Evolutionary conservation across 805 yeast species (phyloP).

Genomic region (Candida krabiensis): DNA sequence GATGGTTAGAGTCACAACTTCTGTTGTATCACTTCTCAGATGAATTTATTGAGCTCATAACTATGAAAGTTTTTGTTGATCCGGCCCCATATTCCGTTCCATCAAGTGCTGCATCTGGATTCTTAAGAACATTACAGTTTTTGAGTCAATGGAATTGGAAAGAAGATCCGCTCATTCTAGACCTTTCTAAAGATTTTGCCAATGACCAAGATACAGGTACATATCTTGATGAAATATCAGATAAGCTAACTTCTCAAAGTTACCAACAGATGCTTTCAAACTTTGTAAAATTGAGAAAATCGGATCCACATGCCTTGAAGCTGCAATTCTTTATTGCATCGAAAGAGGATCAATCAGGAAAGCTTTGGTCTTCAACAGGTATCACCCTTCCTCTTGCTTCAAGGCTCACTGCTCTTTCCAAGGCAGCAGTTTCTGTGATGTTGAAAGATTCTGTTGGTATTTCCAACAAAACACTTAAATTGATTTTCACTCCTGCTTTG

Average conservation of each 20-base stretch:
- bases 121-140: slow-evolving; percentile 68
- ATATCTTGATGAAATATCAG: slow-evolving; percentile 49
- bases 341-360: slow-evolving; percentile 83
- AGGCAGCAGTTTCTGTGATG: slow-evolving; percentile 64
- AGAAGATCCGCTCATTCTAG: slow-evolving; percentile 80
- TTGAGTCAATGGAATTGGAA: slow-evolving; percentile 93
- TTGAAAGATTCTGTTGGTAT: slow-evolving; percentile 34
- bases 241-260: slow-evolving; percentile 59
- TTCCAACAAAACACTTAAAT: slow-evolving; percentile 40
- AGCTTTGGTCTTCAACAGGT: slow-evolving; percentile 56
- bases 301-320: slow-evolving; percentile 79
- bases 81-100: slow-evolving; percentile 85
- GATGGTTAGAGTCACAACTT: slow-evolving; percentile 86
- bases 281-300: slow-evolving; percentile 66
- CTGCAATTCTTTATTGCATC: slow-evolving; percentile 83
- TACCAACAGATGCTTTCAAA: slow-evolving; percentile 62
- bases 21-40: slow-evolving; percentile 71
- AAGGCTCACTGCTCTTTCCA: slow-evolving; percentile 82
- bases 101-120: slow-evolving; percentile 75
- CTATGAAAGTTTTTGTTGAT: slow-evolving; percentile 81
- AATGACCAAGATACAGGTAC: slow-evolving; percentile 24
- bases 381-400: slow-evolving; percentile 73
- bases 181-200: slow-evolving; percentile 55
- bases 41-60: slow-evolving; percentile 79
- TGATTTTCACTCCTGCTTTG: slow-evolving; percentile 77